These are phyloP conservation scores for Emmonsiellopsis sp. DNA, from an alignment of 2,329 filamentous ascomycete species.

Conservation along the genomic window DNA sequence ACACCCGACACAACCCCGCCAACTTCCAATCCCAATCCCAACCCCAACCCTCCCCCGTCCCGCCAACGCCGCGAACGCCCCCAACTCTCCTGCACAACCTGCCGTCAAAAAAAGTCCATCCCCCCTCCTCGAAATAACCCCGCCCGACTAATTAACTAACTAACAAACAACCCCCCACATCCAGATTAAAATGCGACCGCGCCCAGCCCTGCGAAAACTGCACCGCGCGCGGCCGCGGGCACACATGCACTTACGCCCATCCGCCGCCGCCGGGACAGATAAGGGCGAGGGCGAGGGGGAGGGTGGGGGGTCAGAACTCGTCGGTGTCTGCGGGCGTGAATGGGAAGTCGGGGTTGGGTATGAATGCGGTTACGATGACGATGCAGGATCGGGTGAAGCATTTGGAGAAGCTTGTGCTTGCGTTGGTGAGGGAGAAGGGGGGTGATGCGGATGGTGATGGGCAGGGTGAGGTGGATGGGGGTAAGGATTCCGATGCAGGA, in stretches of 20 bases:
- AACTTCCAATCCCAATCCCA: not conserved
- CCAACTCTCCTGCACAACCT: conserved; percentile 28
- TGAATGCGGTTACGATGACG: conserved; percentile 64
- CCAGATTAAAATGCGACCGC: conserved; percentile 50
- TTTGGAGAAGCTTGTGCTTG: not conserved
- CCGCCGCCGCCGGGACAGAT: conserved; percentile 29
- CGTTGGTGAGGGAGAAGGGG: conserved; percentile 6
- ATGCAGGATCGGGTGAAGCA: not conserved
- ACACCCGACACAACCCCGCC: not conserved
- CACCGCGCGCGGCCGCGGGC: conserved; percentile 46
- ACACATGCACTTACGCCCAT: conserved; percentile 44
- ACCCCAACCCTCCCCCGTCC: not conserved
- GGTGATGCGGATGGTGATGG: not conserved
- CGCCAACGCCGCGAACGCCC: conserved; percentile 26
- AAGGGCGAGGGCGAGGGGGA: conserved; percentile 36
- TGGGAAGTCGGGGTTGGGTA: conserved; percentile 12
- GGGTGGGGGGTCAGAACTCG: not conserved
- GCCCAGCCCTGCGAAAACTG: conserved; percentile 50
- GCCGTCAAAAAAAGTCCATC: conserved; percentile 27
- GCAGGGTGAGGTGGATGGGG: conserved; percentile 19
- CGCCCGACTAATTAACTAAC: not conserved
- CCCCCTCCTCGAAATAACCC: not conserved
- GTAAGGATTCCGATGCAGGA: conserved; percentile 39
- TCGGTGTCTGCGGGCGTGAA: conserved; percentile 10
- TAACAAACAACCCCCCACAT: not conserved